Conservation (phyloP, 164 flowering plant genomes). For the Chimonanthus praecox region DNA sequence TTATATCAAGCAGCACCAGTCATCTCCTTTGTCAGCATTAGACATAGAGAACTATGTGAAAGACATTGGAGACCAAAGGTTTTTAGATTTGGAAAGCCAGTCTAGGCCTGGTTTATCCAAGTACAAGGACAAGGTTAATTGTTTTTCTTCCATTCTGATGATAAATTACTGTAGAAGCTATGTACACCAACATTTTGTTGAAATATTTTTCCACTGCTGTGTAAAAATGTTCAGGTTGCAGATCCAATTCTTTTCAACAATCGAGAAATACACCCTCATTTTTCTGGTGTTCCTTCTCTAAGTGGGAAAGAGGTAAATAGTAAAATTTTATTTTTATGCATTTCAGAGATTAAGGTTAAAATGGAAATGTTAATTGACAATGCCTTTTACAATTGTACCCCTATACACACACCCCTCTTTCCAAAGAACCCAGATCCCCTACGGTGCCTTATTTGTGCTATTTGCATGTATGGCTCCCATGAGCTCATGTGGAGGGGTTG, state of each 20-base stretch:
- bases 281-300: constrained; percentile 22
- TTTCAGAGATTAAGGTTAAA: no score
- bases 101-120: constrained; percentile 45
- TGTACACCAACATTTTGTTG: not conserved
- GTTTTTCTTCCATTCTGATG: constrained; percentile 9
- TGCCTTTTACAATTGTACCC: not conserved
- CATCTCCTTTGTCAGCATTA: constrained; percentile 62
- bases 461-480: no score
- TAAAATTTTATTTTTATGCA: not conserved
- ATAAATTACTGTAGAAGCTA: not conserved
- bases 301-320: constrained; percentile 33
- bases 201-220: constrained; percentile 2
- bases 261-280: constrained; percentile 33
- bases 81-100: constrained; percentile 49
- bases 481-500: no score
- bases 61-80: constrained; percentile 81
- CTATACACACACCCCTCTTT: not conserved
- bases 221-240: constrained; percentile 19
- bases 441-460: no score
- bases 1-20: constrained; percentile 89
- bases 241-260: constrained; percentile 22
- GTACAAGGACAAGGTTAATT: constrained; percentile 84
- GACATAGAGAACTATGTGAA: constrained; percentile 74
- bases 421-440: not conserved
- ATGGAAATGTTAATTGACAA: not conserved